Percentiles rank a stretch among this genome's conserved stretches.
These are phyloP conservation scores for Fusarium circinatum DNA, from an alignment of 2,329 filamentous ascomycete genomes.

Conservation along the genomic window DNA sequence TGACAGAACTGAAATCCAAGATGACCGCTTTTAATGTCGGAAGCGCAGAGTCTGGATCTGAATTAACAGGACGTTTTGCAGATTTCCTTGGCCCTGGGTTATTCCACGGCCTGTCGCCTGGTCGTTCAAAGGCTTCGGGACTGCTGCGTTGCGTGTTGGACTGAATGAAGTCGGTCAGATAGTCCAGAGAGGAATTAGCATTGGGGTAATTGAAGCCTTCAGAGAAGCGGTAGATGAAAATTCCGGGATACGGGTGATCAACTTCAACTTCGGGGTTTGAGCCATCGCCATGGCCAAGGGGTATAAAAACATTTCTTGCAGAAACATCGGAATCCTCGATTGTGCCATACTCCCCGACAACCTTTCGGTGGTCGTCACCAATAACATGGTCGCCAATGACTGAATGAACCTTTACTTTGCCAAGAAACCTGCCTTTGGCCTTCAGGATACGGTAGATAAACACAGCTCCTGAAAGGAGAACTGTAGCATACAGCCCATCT, in stretches of 20 bases:
- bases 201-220: slow-evolving; percentile 98
- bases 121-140: slow-evolving; percentile 68
- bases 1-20: slow-evolving; percentile 92
- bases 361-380: slow-evolving; percentile 64
- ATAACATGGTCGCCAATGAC: slow-evolving; percentile 80
- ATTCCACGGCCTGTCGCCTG: slow-evolving; percentile 92
- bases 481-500: slow-evolving; percentile 89
- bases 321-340: slow-evolving; percentile 61
- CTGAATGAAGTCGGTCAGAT: slow-evolving; percentile 76
- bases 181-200: slow-evolving; percentile 86
- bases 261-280: slow-evolving; percentile 86
- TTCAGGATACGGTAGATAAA: slow-evolving; percentile 87
- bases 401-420: slow-evolving; percentile 74
- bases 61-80: slow-evolving; percentile 54
- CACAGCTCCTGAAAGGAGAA: slow-evolving; percentile 79
- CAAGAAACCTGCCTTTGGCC: slow-evolving; percentile 84
- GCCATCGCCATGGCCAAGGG: slow-evolving; percentile 87
- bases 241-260: slow-evolving; percentile 85
- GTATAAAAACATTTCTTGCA: slow-evolving; percentile 84
- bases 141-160: slow-evolving; percentile 80
- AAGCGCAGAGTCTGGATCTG: slow-evolving; percentile 55
- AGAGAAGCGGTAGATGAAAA: slow-evolving; percentile 95
- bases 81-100: slow-evolving; percentile 75
- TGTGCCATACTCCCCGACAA: slow-evolving; percentile 65
- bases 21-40: slow-evolving; percentile 89